These are phyloP conservation scores for Linnemannia schmuckeri DNA, from an alignment of 192 early-diverging fungal genomes.

Conservation along the genomic window DNA sequence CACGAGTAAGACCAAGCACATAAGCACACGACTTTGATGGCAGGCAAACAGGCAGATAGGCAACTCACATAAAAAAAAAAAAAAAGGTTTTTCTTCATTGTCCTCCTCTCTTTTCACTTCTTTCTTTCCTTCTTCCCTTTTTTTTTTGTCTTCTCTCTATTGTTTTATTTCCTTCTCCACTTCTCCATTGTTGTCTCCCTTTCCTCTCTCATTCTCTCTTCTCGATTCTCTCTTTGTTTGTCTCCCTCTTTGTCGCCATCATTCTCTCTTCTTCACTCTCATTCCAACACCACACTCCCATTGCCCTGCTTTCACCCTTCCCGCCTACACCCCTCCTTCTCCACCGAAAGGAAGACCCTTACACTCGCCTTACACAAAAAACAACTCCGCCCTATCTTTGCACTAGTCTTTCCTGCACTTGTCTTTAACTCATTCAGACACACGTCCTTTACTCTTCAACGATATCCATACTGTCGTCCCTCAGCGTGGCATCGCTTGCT, in stretches of 20 bases:
- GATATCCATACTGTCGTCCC: background rate
- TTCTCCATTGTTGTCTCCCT: background rate
- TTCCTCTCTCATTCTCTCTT: background rate
- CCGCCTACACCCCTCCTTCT: background rate
- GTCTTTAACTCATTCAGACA: background rate
- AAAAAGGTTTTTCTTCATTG: background rate
- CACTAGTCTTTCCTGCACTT: background rate
- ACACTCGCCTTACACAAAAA: background rate
- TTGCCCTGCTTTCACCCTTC: background rate
- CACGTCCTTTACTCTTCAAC: background rate
- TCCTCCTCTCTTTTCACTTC: background rate
- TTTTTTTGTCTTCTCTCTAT: background rate
- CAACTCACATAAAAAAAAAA: background rate
- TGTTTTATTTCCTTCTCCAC: background rate
- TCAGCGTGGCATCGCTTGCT: conserved; percentile 13
- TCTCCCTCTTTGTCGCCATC: conserved; percentile 11
- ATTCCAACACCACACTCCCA: background rate
- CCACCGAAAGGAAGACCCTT: background rate
- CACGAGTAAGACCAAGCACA: conserved; percentile 1
- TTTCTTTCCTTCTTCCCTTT: background rate
- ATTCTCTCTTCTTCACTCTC: background rate
- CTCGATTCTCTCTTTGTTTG: background rate
- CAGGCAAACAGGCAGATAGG: background rate
- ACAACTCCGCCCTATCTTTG: no score
- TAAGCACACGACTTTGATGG: background rate